Evolutionary conservation across 306 rosid genomes (phyloP).

Genomic region (Corylus americana): DNA sequence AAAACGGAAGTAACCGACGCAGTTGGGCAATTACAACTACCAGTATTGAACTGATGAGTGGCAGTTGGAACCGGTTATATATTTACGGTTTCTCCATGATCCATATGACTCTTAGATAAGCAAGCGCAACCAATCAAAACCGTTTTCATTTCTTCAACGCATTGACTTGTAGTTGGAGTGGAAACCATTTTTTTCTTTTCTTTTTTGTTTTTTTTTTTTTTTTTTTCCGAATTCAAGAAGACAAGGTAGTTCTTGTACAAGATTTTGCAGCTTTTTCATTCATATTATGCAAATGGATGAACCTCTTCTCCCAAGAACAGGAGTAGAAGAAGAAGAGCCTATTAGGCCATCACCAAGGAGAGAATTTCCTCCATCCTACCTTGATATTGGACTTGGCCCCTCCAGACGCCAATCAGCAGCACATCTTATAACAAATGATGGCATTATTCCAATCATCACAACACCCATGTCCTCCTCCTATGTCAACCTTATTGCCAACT

Average conservation of each 20-base stretch:
- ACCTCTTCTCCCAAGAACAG: conserved; percentile 37
- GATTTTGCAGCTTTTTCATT: neutral
- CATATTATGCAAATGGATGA: conserved; percentile 40
- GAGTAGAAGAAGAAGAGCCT: conserved; percentile 23
- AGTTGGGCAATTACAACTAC: neutral
- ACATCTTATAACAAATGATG: conserved; percentile 38
- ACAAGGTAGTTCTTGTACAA: neutral
- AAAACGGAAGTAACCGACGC: neutral
- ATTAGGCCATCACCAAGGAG: conserved; percentile 30
- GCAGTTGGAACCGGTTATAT: conserved; percentile 5
- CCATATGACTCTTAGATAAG: neutral
- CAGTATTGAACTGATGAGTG: neutral
- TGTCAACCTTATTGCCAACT: conserved; percentile 46
- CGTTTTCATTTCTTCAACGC: conserved; percentile 21
- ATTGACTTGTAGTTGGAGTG: conserved; percentile 34
- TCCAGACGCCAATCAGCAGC: conserved; percentile 28
- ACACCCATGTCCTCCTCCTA: conserved; percentile 38
- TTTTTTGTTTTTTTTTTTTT: neutral
- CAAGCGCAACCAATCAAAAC: neutral
- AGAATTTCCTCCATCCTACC: conserved; percentile 23
- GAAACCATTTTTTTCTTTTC: neutral
- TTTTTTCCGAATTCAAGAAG: neutral
- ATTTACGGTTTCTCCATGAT: neutral
- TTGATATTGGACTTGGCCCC: conserved; percentile 26
- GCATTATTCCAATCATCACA: conserved; percentile 32